These are phyloP conservation scores for Juglanconis oblonga DNA, from an alignment of 2,329 filamentous ascomycete genomes.

Conservation along the genomic window DNA sequence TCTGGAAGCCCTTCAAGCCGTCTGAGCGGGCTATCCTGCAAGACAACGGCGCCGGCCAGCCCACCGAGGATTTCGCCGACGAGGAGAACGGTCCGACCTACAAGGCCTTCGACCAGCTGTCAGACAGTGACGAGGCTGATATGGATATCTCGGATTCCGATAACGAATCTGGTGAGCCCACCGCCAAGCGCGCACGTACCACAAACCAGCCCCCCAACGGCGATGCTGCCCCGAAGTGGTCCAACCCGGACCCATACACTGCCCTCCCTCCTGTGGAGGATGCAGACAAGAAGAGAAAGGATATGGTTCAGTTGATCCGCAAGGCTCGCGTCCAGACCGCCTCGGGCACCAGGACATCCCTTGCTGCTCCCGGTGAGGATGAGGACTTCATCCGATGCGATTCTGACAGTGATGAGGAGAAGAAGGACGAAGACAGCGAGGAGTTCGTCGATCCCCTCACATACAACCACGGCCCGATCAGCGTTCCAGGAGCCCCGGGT, in stretches of 20 bases:
- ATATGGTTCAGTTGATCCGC: slow-evolving; percentile 87
- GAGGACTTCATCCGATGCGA: slow-evolving; percentile 92
- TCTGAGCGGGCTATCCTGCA: slow-evolving; percentile 50
- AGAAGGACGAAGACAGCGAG: slow-evolving; percentile 23
- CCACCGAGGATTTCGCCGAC: slow-evolving; percentile 46
- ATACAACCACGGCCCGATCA: slow-evolving; percentile 5
- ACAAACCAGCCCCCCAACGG: slow-evolving; percentile 32
- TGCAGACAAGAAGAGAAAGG: slow-evolving; percentile 67
- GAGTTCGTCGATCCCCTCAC: slow-evolving; percentile 18
- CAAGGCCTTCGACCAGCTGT: slow-evolving; percentile 54
- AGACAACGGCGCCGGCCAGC: slow-evolving; percentile 37
- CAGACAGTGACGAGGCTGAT: slow-evolving; percentile 60
- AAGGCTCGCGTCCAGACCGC: slow-evolving; percentile 72
- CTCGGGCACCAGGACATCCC: slow-evolving; percentile 33
- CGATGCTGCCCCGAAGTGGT: slow-evolving; percentile 72
- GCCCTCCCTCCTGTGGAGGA: slow-evolving; percentile 74
- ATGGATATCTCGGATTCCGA: slow-evolving; percentile 60
- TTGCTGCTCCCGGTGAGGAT: slow-evolving; percentile 48
- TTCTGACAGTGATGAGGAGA: slow-evolving; percentile 52
- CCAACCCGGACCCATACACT: slow-evolving; percentile 93
- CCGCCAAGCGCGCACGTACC: slow-evolving; percentile 40
- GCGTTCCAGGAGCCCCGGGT: background rate
- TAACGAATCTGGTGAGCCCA: slow-evolving; percentile 36
- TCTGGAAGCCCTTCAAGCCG: slow-evolving; percentile 30
- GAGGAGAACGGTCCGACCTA: slow-evolving; percentile 48